Percentiles rank a stretch among this genome's conserved stretches.
Conservation (phyloP, 202 grass and related monocot species). For the Elaeis oleifera region DNA sequence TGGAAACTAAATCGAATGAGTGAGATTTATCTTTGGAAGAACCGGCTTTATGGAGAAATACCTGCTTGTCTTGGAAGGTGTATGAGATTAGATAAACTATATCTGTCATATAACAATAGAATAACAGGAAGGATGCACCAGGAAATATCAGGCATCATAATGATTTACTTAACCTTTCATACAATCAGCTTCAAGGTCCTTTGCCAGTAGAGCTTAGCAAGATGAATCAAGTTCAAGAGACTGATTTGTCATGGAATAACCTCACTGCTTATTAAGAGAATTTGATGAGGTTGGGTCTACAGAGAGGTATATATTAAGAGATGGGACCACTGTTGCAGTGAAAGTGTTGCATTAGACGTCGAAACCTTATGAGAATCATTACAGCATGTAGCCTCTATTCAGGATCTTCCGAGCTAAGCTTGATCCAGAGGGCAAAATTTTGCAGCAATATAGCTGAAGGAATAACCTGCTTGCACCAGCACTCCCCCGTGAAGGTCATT, state of each 20-base stretch:
- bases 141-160: conserved; percentile 30
- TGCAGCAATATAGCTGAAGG: conserved; percentile 88
- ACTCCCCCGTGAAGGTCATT: conserved; percentile 90
- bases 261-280: conserved; percentile 47
- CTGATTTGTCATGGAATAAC: conserved; percentile 73
- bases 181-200: conserved; percentile 49
- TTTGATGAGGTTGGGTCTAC: conserved; percentile 57
- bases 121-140: conserved; percentile 43
- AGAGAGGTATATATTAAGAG: conserved; percentile 38
- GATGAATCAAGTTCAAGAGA: conserved; percentile 38
- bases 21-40: conserved; percentile 38
- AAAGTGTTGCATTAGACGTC: conserved; percentile 89
- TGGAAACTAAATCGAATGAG: not conserved
- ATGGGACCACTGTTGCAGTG: conserved; percentile 65
- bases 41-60: conserved; percentile 46
- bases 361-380: conserved; percentile 90
- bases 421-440: conserved; percentile 73
- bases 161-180: conserved; percentile 51
- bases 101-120: conserved; percentile 52
- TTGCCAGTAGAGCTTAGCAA: conserved; percentile 38
- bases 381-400: conserved; percentile 89
- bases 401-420: conserved; percentile 40
- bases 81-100: conserved; percentile 10
- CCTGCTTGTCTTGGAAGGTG: conserved; percentile 35
- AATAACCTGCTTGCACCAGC: conserved; percentile 84